A percentile compares a stretch with the other conserved stretches of the same genome.
Evolutionary conservation across 352 stramenopile genomes (phyloP).

Genomic region (Globisporangium yorkense): DNA sequence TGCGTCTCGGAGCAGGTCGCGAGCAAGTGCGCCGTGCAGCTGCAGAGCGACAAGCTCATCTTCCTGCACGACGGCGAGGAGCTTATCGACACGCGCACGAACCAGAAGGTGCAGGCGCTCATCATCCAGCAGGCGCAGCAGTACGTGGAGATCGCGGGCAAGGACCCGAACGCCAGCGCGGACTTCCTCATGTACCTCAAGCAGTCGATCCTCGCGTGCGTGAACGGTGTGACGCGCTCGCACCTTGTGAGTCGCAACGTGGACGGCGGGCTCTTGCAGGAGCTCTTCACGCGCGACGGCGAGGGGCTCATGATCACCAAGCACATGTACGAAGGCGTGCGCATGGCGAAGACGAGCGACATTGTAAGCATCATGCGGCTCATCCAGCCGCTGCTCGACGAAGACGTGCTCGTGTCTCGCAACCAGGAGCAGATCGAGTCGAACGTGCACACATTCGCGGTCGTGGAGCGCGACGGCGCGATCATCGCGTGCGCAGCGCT

Average conservation of each 20-base stretch:
- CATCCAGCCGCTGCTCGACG: constrained; percentile 84
- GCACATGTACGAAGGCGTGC: constrained; percentile 96
- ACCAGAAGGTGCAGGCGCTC: constrained; percentile 72
- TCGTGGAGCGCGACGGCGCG: constrained; percentile 85
- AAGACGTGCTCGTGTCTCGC: constrained; percentile 83
- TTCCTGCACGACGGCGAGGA: constrained; percentile 88
- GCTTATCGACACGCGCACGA: constrained; percentile 76
- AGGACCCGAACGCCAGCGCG: constrained; percentile 43
- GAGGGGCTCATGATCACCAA: constrained; percentile 95
- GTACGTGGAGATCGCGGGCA: constrained; percentile 62
- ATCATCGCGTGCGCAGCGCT: constrained; percentile 88
- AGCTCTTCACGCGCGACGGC: constrained; percentile 98
- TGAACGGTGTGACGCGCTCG: constrained; percentile 80
- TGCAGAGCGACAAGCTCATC: constrained; percentile 84
- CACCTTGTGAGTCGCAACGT: constrained; percentile 85
- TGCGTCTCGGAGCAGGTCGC: constrained; percentile 87
- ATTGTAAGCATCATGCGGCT: constrained; percentile 88
- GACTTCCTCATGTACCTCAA: constrained; percentile 84
- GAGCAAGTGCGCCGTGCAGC: constrained; percentile 80
- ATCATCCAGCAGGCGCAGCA: constrained; percentile 79
- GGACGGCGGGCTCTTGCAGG: constrained; percentile 90
- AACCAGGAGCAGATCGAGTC: constrained; percentile 88
- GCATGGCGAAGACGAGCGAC: constrained; percentile 88
- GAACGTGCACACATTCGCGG: constrained; percentile 83
- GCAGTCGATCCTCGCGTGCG: constrained; percentile 77